phyloP scores from a whole-genome alignment of 768 basidiomycete species.

The Tephrocybe sp. region DNA sequence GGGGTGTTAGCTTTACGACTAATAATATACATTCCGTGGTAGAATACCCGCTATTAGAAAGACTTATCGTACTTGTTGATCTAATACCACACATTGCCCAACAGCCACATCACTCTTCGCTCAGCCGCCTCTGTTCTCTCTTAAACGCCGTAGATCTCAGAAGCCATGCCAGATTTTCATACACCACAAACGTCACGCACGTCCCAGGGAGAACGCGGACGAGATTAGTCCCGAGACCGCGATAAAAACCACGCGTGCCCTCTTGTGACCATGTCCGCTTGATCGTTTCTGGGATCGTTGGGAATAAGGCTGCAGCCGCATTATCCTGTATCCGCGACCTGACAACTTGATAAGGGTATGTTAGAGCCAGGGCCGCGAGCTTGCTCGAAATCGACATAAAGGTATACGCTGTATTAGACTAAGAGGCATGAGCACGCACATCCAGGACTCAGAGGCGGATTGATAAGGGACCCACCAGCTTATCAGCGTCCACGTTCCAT shows the following conservation, averaged over 20 bases:
- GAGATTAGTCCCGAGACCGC: constrained; percentile 91
- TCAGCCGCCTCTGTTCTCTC: constrained; percentile 34
- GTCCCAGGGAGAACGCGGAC: constrained; percentile 96
- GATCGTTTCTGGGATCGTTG: constrained; percentile 81
- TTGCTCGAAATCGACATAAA: constrained; percentile 92
- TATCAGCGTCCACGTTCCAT: constrained; percentile 78
- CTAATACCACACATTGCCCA: background rate
- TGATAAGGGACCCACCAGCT: constrained; percentile 63
- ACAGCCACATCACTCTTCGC: constrained; percentile 4
- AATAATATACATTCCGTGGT: constrained; percentile 13
- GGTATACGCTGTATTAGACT: constrained; percentile 93
- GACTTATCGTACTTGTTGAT: constrained; percentile 5
- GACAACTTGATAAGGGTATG: constrained; percentile 98
- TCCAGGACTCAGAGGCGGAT: background rate
- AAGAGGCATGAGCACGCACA: background rate
- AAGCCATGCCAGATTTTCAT: constrained; percentile 89
- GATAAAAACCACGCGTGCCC: constrained; percentile 86
- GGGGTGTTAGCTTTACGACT: constrained; percentile 3
- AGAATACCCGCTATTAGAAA: constrained; percentile 7
- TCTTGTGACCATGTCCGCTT: constrained; percentile 80
- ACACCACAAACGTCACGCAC: constrained; percentile 97
- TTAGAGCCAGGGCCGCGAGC: constrained; percentile 74
- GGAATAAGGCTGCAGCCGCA: constrained; percentile 66
- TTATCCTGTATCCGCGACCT: constrained; percentile 92
- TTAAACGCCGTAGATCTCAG: constrained; percentile 65